These are phyloP conservation scores for Penicillium sp. DNA, from an alignment of 2,329 filamentous ascomycete species.

Conservation along the genomic window DNA sequence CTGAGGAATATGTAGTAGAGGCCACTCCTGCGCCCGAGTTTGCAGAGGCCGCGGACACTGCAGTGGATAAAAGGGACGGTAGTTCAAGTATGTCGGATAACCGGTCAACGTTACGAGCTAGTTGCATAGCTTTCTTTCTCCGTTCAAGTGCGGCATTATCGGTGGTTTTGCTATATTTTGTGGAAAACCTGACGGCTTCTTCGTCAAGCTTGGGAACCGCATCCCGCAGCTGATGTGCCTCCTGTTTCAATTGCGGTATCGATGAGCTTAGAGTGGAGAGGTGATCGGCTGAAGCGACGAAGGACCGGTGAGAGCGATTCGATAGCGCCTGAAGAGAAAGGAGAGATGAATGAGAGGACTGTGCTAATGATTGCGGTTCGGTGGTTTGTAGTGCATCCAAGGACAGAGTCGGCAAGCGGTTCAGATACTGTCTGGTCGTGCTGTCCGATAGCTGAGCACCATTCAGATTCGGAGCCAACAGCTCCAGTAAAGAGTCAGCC, in stretches of 20 bases:
- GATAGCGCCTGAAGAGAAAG: constrained; percentile 81
- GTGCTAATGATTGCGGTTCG: constrained; percentile 73
- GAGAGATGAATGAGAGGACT: constrained; percentile 72
- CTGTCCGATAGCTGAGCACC: constrained; percentile 27
- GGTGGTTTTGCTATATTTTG: constrained; percentile 69
- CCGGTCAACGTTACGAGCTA: constrained; percentile 81
- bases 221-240: constrained; percentile 61
- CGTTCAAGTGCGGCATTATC: constrained; percentile 65
- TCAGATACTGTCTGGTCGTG: constrained; percentile 59
- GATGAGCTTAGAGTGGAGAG: constrained; percentile 67
- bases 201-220: constrained; percentile 73
- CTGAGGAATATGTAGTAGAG: constrained; percentile 74
- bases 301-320: constrained; percentile 77
- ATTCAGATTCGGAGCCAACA: constrained; percentile 60
- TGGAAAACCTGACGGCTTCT: constrained; percentile 72
- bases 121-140: constrained; percentile 71
- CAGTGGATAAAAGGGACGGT: constrained; percentile 74
- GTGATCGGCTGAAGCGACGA: constrained; percentile 73
- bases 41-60: constrained; percentile 46
- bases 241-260: constrained; percentile 63
- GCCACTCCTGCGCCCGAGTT: constrained; percentile 33
- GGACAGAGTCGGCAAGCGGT: constrained; percentile 68
- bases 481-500: constrained; percentile 69
- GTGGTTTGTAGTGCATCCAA: constrained; percentile 64
- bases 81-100: constrained; percentile 87